Base-by-base conservation (phyloP, 768 basidiomycete genomes). In the Mycena vitilis region DNA sequence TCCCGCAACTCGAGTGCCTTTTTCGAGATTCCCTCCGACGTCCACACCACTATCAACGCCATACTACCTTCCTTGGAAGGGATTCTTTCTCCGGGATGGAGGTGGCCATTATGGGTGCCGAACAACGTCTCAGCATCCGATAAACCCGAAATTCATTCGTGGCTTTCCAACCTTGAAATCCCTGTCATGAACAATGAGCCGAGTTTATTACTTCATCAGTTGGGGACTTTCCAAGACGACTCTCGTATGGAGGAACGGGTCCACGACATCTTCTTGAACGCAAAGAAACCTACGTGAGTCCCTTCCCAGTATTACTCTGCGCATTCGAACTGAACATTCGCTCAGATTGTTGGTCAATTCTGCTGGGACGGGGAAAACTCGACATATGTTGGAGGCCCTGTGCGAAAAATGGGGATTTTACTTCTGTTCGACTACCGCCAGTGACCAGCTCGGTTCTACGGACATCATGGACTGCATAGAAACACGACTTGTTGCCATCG, bases 331-430 rank as follows among this genome's bases (percentile, higher is more conserved):
- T 55, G 36, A 10, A 18, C 53, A 20, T 55, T 34, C 15, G 20
- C 52, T 5, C 53, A 55, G 53, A 11, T 55, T 38, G 4, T 23
- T 55, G 7, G 53, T 55, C 34, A 72, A 70, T 49, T 60, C 69
- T 37, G 61, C 72, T 30, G 72, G 69, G 3, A 44, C 65, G 3
- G 72, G 72, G 18, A 72, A 72, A 45, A 72, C 71, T n/a, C 47
- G 71, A n/a, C 60, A 66, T 36, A 37, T 66, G 20, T 37, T 73
- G 22, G 72, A 73, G 44, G 72, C 55, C n/a, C 63, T 73, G 30
- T 70, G 72, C 51, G 42, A 30, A 12, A 30, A 65, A 13, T 71
- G 72, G 72, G 72, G 72, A 25, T 70, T 73, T 42, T 73, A 73
- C 49, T 62, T 73, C 53, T 42, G 64, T 25, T 52, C 57, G 30